Evolutionary conservation across 225 moss, liverwort and hornwort species (phyloP).

Genomic region (Physcomitrium patens): DNA sequence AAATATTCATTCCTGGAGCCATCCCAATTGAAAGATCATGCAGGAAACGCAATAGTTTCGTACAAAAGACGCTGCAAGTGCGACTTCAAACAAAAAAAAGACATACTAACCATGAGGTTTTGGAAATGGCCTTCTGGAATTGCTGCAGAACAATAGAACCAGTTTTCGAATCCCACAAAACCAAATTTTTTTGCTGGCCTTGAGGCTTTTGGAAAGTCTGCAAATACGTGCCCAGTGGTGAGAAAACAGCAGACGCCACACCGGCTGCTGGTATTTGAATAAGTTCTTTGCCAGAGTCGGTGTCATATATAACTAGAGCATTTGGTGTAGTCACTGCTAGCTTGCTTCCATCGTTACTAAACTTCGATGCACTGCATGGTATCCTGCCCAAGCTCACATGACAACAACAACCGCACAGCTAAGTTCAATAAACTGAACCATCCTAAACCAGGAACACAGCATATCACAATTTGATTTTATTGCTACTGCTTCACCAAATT

Average conservation of each 20-base stretch:
- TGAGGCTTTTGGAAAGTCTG: conserved; percentile 93
- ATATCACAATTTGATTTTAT: neutral
- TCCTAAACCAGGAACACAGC: neutral
- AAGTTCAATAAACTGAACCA: neutral
- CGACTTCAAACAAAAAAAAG: neutral
- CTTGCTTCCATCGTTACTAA: conserved; percentile 80
- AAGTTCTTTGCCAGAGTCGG: conserved; percentile 64
- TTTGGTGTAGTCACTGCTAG: conserved; percentile 71
- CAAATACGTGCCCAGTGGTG: conserved; percentile 85
- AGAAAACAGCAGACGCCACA: conserved; percentile 66
- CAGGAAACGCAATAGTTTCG: neutral
- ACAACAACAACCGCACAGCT: neutral
- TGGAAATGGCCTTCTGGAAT: conserved; percentile 79
- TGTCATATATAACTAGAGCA: conserved; percentile 69
- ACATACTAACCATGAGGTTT: conserved; percentile 73
- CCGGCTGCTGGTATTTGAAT: conserved; percentile 71
- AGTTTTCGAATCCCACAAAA: conserved; percentile 64
- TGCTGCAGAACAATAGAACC: conserved; percentile 69
- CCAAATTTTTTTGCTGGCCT: conserved; percentile 87
- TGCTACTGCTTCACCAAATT: neutral
- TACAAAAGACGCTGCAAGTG: conserved; percentile 5
- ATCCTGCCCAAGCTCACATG: conserved; percentile 55
- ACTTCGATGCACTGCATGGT: conserved; percentile 78
- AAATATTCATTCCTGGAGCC: neutral
- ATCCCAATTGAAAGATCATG: neutral